Conservation (phyloP, 345 rosid species). For the Pistacia vera region DNA sequence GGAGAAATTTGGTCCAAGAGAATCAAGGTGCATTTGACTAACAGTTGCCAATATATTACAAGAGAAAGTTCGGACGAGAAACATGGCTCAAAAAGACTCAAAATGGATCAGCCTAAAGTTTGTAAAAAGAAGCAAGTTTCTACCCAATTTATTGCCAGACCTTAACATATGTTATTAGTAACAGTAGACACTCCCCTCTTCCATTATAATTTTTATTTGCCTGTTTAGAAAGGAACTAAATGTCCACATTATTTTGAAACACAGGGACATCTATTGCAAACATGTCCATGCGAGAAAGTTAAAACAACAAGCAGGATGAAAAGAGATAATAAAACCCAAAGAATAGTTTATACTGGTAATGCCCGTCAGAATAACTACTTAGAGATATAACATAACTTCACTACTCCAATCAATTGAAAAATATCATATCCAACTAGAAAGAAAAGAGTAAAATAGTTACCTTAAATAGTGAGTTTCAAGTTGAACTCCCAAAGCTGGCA, state of each 20-base stretch:
- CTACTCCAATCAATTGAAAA: not conserved
- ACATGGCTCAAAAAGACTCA: not conserved
- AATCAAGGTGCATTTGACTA: not conserved
- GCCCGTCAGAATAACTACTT: not conserved
- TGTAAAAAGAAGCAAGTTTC: not conserved
- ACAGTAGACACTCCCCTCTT: not conserved
- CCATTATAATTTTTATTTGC: not conserved
- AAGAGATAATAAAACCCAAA: not conserved
- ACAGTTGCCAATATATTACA: not conserved
- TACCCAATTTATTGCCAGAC: not conserved
- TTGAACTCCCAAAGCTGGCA: constrained; percentile 83
- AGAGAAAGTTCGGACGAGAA: constrained; percentile 7
- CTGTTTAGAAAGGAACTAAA: not conserved
- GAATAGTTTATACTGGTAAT: not conserved
- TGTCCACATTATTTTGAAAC: not conserved
- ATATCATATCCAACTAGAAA: not conserved
- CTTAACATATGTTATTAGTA: constrained; percentile 8
- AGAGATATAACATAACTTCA: not conserved
- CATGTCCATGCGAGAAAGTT: not conserved
- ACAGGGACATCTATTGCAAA: not conserved
- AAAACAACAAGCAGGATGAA: not conserved
- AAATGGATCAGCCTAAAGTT: not conserved
- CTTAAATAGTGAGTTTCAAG: constrained; percentile 78
- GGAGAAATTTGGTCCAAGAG: constrained; percentile 7
- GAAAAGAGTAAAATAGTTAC: constrained; percentile 32